These are phyloP conservation scores for Kalaharituber pfeilii DNA, from an alignment of 2,329 filamentous ascomycete genomes.

Conservation along the genomic window DNA sequence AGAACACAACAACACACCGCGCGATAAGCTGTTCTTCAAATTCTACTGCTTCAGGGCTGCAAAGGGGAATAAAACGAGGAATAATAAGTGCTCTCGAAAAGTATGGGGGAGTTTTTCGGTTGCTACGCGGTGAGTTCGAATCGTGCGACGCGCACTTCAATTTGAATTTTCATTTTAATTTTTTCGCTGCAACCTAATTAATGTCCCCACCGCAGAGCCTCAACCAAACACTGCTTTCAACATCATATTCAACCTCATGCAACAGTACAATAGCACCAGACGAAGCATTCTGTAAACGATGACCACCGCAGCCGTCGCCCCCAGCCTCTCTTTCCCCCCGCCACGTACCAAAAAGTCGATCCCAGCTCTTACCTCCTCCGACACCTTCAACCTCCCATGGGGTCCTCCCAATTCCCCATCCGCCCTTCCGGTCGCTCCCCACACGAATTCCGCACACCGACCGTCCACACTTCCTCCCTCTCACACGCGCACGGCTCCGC, in stretches of 20 bases:
- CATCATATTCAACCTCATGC: too few relatives aligned
- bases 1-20: too few relatives aligned
- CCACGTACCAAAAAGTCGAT: conserved; percentile 75
- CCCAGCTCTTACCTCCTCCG: conserved; percentile 79
- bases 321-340: conserved; percentile 31
- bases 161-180: background rate
- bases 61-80: too few relatives aligned
- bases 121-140: background rate
- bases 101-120: background rate
- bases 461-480: conserved; percentile 65
- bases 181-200: background rate
- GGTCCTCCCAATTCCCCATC: conserved; percentile 33
- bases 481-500: conserved; percentile 82
- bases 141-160: background rate
- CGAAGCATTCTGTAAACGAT: background rate
- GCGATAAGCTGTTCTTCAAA: too few relatives aligned
- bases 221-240: too few relatives aligned
- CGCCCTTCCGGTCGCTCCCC: conserved; percentile 69
- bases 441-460: conserved; percentile 50
- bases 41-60: too few relatives aligned
- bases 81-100: too few relatives aligned
- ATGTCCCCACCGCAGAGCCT: background rate
- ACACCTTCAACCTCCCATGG: conserved; percentile 49
- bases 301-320: background rate
- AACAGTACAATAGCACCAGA: too few relatives aligned